Evolutionary conservation across 345 rosid genomes (phyloP).

Genomic region (Excoecaria cochinchinensis): DNA sequence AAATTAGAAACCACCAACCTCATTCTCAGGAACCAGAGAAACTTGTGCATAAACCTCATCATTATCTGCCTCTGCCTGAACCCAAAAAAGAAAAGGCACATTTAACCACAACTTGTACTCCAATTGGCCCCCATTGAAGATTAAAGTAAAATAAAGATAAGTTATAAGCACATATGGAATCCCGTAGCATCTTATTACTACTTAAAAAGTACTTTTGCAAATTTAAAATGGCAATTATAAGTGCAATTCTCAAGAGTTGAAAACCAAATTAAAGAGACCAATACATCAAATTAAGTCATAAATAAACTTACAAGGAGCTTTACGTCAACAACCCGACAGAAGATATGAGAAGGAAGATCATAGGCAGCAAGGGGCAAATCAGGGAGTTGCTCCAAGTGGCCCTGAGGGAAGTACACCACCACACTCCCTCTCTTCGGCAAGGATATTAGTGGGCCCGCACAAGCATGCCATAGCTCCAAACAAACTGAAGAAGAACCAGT

Average conservation of each 20-base stretch:
- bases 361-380: constrained; percentile 60
- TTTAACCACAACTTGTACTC: constrained; percentile 17
- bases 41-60: constrained; percentile 98
- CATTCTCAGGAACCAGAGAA: constrained; percentile 68
- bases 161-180: neutral
- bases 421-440: constrained; percentile 79
- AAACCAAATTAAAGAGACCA: neutral
- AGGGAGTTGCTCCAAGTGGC: constrained; percentile 82
- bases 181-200: too few relatives aligned
- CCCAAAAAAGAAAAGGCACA: constrained; percentile 15
- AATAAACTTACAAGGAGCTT: constrained; percentile 74
- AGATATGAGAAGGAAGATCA: constrained; percentile 71
- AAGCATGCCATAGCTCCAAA: constrained; percentile 97
- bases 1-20: constrained; percentile 49
- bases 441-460: constrained; percentile 96
- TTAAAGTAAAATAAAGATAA: neutral
- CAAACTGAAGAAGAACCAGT: constrained; percentile 58
- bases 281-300: neutral
- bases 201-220: neutral
- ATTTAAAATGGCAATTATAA: constrained; percentile 3
- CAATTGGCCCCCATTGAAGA: neutral
- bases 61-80: constrained; percentile 81
- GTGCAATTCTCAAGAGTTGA: constrained; percentile 9
- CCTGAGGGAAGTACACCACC: constrained; percentile 92
- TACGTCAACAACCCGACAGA: constrained; percentile 92